Evolutionary conservation across 2,329 filamentous ascomycete species (phyloP).

Genomic region (Amauroascus niger): DNA sequence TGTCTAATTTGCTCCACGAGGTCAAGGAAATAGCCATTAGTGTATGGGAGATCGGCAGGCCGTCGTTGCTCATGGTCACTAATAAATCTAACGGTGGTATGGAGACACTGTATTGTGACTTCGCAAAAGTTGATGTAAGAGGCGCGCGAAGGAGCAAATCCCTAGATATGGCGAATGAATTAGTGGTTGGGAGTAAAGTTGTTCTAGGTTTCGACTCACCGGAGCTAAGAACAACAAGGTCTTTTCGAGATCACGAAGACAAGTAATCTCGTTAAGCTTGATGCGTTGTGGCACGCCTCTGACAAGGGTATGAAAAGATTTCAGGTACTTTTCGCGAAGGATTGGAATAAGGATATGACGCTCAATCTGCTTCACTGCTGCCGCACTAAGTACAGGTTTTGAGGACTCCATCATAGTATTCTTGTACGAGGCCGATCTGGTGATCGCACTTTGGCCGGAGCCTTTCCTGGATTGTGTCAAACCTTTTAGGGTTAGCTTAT

Average conservation of each 20-base stretch:
- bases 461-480: background rate
- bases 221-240: slow-evolving; percentile 81
- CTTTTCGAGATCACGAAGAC: slow-evolving; percentile 88
- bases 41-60: slow-evolving; percentile 80
- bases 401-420: slow-evolving; percentile 39
- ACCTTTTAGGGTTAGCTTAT: background rate
- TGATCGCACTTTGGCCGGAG: slow-evolving; percentile 44
- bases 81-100: slow-evolving; percentile 77
- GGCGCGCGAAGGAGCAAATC: slow-evolving; percentile 57
- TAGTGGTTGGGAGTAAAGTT: background rate
- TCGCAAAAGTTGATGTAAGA: slow-evolving; percentile 84
- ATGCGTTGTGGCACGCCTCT: slow-evolving; percentile 70
- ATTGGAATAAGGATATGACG: slow-evolving; percentile 71
- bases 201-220: slow-evolving; percentile 61
- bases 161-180: slow-evolving; percentile 47
- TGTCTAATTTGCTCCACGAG: slow-evolving; percentile 85
- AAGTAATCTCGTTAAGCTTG: slow-evolving; percentile 74
- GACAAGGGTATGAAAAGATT: slow-evolving; percentile 72
- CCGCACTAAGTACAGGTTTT: slow-evolving; percentile 54
- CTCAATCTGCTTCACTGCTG: slow-evolving; percentile 67
- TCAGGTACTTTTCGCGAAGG: slow-evolving; percentile 59
- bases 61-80: slow-evolving; percentile 78
- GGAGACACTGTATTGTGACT: slow-evolving; percentile 79
- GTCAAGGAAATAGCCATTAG: slow-evolving; percentile 93
- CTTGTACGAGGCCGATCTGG: slow-evolving; percentile 47